Evolutionary conservation across 78 protist genomes (phyloP), one percentile per base, ranked within the genome.

Genomic region (Dictyostelium firmibasis): DNA sequence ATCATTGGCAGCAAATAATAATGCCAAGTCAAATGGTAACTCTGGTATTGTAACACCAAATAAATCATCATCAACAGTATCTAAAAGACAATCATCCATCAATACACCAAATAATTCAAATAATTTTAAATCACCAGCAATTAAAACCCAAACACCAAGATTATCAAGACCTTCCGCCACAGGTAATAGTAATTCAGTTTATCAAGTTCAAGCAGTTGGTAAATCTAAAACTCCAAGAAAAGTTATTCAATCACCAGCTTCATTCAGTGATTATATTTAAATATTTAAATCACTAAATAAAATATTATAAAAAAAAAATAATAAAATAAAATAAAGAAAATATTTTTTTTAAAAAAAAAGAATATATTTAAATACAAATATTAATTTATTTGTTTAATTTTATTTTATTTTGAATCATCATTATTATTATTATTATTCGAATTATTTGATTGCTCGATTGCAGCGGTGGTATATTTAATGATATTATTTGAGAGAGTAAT

Each of bases 381-480:
- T 70, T 70, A n/a, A 18, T 70, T 27, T 41, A 41, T 41, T 41
- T 41, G 44, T 41, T 41, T 41, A 41, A 41, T 11, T 47, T 47
- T 11, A 11, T 47, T 11, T 50, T 81, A 53, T 53, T 50, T 81
- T 11, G 16, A 47, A 47, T 47, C 57, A 11, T 47, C 57, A 47
- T 47, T 57, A 60, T n/a, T 60, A 60, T n/a, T 23, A 43, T 33
- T 29, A 81, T 81, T 31, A 53, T 81, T 84, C 3, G 11, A 9
- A 25, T 79, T 64, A 67, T 43, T 35, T 29, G 13, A 31, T 64
- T 81, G 57, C 79, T 92, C 96, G 4, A 74, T 14, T 18, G 77
- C 88, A 14, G 96, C 91, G 41, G 83, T 84, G 4, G 96, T 92
- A 72, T 44, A 92, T 57, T 92, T 92, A 47, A 92, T 92, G 27